These are phyloP conservation scores for Magnusiomyces clavatus DNA, from an alignment of 1,139 yeast species.

Conservation along the genomic window DNA sequence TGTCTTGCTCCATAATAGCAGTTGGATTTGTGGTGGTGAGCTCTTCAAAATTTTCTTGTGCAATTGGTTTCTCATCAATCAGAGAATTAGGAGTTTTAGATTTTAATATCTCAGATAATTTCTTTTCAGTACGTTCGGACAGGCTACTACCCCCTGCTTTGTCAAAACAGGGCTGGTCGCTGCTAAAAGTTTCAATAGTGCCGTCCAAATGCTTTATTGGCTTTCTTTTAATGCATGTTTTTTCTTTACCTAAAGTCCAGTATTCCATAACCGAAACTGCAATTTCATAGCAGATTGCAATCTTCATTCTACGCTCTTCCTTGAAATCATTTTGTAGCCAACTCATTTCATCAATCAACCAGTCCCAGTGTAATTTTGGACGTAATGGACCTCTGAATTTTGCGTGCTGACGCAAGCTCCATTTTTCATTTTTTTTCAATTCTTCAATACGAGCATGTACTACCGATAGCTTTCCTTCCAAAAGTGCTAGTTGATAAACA, in stretches of 20 bases:
- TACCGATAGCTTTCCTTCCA: conserved; percentile 94
- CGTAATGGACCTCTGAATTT: conserved; percentile 62
- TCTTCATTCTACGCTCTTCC: conserved; percentile 61
- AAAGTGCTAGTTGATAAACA: conserved; percentile 71
- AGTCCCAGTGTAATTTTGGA: conserved; percentile 59
- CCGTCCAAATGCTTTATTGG: conserved; percentile 30
- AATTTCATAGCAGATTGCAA: conserved; percentile 59
- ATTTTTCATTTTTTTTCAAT: conserved; percentile 73
- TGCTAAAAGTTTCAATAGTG: not conserved
- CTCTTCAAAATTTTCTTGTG: too few species aligned
- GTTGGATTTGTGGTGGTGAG: too few species aligned
- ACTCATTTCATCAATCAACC: conserved; percentile 64
- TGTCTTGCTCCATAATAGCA: too few species aligned
- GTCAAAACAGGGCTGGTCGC: too few species aligned
- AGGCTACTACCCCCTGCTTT: not conserved
- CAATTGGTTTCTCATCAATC: too few species aligned
- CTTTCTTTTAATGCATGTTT: conserved; percentile 49
- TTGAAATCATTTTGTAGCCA: conserved; percentile 81
- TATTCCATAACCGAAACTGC: conserved; percentile 70
- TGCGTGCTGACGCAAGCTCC: conserved; percentile 87
- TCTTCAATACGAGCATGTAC: conserved; percentile 89
- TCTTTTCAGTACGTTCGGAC: not conserved
- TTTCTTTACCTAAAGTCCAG: conserved; percentile 63
- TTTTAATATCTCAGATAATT: not conserved
- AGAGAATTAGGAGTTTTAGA: too few species aligned